phyloP scores from a whole-genome alignment of 495 filamentous ascomycete species.

The Penicillium roqueforti region DNA sequence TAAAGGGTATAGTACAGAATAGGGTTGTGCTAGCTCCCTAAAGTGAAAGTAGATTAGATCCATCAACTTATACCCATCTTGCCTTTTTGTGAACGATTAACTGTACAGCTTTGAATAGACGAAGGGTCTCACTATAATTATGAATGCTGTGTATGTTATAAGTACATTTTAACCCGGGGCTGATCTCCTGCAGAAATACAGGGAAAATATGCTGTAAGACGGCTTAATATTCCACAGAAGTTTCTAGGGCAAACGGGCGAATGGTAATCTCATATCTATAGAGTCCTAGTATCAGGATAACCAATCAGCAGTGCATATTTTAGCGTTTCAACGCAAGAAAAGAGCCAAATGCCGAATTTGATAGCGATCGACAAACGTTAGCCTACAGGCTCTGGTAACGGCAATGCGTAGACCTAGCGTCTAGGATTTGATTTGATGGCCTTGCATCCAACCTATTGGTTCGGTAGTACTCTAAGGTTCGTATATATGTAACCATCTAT shows the following conservation, averaged over 20 bases:
- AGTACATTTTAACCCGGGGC: not conserved
- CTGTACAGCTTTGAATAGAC: not conserved
- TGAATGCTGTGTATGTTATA: not conserved
- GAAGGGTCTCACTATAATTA: not conserved
- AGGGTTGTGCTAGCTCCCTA: not conserved
- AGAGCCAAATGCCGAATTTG: not conserved
- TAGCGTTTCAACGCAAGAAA: not conserved
- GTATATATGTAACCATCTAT: not conserved
- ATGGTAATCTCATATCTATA: not conserved
- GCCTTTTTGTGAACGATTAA: not conserved
- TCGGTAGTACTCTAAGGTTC: not conserved
- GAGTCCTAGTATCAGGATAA: not conserved
- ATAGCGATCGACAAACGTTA: constrained; percentile 3
- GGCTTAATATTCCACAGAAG: not conserved
- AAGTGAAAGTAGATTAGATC: not conserved
- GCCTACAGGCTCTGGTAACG: not conserved
- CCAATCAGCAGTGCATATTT: not conserved
- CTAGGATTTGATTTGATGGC: not conserved
- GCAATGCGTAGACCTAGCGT: not conserved
- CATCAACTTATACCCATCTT: not conserved
- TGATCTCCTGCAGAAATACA: not conserved
- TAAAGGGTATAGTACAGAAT: not conserved
- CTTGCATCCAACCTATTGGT: not conserved
- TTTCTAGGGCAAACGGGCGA: not conserved
- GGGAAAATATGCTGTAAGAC: not conserved